Percentiles rank a stretch among this genome's conserved stretches.
phyloP scores from a whole-genome alignment of 441 rosid genomes.

The Jatropha podagrica region DNA sequence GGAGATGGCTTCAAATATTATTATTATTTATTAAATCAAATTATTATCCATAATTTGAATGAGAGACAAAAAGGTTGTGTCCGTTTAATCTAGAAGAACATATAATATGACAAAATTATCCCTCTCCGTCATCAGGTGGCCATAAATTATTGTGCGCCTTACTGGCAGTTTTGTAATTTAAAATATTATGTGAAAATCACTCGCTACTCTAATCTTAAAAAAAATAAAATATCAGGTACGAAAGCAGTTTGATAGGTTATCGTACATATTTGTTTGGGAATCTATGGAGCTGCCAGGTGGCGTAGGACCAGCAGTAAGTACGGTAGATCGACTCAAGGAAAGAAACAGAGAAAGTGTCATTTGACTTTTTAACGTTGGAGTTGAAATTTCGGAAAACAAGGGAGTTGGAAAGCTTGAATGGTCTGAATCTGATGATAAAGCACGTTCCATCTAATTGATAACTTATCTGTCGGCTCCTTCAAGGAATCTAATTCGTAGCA shows the following conservation, averaged over 20 bases:
- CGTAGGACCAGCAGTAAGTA: neutral
- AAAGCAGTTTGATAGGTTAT: constrained; percentile 4
- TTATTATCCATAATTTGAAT: neutral
- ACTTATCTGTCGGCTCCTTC: neutral
- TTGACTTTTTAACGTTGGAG: too few relatives aligned
- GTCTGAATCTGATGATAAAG: too few relatives aligned
- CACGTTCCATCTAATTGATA: neutral
- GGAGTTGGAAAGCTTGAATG: too few relatives aligned
- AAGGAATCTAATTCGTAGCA: neutral
- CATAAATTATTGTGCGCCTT: neutral
- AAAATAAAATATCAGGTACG: neutral
- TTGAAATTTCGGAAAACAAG: neutral
- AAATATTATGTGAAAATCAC: too few relatives aligned
- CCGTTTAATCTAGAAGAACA: neutral
- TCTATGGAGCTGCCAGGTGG: neutral
- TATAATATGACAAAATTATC: neutral
- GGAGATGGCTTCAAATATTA: too few relatives aligned
- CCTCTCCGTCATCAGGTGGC: neutral
- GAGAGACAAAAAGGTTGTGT: too few relatives aligned
- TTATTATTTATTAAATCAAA: too few relatives aligned
- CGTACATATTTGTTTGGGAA: neutral
- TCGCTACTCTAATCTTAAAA: neutral
- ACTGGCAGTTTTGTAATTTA: neutral
- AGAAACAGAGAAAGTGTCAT: too few relatives aligned
- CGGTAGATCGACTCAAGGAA: neutral